Base-by-base conservation (phyloP, 352 stramenopile species). In the Phytophthora kernoviae region DNA sequence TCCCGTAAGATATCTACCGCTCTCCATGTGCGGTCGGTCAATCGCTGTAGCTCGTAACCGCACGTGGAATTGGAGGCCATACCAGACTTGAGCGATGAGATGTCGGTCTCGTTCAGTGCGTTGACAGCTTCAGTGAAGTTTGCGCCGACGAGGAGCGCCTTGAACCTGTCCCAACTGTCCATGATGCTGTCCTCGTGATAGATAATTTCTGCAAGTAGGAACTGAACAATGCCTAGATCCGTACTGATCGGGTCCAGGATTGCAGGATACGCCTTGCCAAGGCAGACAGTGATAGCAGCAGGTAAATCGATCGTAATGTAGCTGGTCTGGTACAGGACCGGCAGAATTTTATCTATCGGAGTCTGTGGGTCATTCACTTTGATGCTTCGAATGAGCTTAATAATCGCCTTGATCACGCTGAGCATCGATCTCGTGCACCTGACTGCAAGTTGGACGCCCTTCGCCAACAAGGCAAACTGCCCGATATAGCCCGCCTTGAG, bases 271-370 rank as follows among this genome's bases (percentile, higher is more conserved):
- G 55, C 21, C 27, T 36, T 50, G 4, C 55, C 61, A 50, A 74
- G 58, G 17, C 65, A 73, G 54, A 73, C 65, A 30, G 60, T 50
- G 24, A 65, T 70, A 60, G 54, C 69, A n/a, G 70, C 65, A 5
- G 65, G 65, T 2, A 74, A 41, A 22, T 74, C 65, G 42, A 74
- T 74, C 0, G 65, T 74, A 27, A 74, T 44, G 51, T 74, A 74
- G 42, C 65, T 74, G 12, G 65, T 73, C 20, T 73, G 58, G 54
- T 73, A 73, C 32, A 73, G 6, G 2, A 60, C 65, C 59, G 65
- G 54, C 20, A 73, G 14, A 10, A 73, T 15, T 18, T 73, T 26
- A 46, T 73, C 65, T 21, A 50, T 11, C 1, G 65, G 3, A 10
- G 32, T 37, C 30, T 70, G 40, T 14, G 65, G 60, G 33, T 70